Evolutionary conservation across 768 basidiomycete species (phyloP), one percentile per base, ranked within the genome.

Genomic region (Mycena haematopus): DNA sequence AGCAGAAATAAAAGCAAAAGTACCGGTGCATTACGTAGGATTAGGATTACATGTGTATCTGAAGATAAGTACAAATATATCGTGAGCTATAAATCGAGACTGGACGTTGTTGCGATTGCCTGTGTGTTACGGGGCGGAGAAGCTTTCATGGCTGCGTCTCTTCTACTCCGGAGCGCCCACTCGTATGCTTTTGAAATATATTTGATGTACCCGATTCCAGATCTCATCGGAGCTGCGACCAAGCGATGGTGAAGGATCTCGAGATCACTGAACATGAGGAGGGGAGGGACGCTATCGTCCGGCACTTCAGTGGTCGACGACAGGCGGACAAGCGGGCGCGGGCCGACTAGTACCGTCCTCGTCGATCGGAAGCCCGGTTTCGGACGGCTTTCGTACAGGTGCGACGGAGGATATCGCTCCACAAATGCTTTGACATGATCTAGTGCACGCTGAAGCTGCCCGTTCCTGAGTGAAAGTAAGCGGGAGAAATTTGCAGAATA

Each of bases 231-330:
- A 22, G 75, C 73, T 24, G 73, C 77, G 15, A 89, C 85, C 29
- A 95, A 74, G 27, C 89, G 80, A 60, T 93, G 84, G 72, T 96
- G 94, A 53, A 97, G 77, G 6, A 89, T 63, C 65, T 92, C 89
- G n/a, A 96, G 66, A 71, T 96, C 93, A 17, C 76, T 67, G 71
- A 95, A 96, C 14, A 85, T 81, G 22, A 96, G 68, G 42, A 95
- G 72, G 0, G 95, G 95, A 0, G 95, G 92, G 7, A 97, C 88
- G 24, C 82, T 71, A 67, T 93, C 90, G 70, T 97, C 95, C 1
- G 85, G 83, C 4, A 90, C 80, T 19, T 86, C 84, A 2, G 79
- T 74, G 0, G 76, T 73, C 6, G 87, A 82, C 2, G 84, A 85
- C 66, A 93, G 78, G 22, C 92, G 87, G 22, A 96, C 89, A 31